A percentile compares a stretch with the other conserved stretches of the same genome.
Conservation (phyloP, 2,329 filamentous ascomycete species). For the Neophaeococcomyces aloes region DNA sequence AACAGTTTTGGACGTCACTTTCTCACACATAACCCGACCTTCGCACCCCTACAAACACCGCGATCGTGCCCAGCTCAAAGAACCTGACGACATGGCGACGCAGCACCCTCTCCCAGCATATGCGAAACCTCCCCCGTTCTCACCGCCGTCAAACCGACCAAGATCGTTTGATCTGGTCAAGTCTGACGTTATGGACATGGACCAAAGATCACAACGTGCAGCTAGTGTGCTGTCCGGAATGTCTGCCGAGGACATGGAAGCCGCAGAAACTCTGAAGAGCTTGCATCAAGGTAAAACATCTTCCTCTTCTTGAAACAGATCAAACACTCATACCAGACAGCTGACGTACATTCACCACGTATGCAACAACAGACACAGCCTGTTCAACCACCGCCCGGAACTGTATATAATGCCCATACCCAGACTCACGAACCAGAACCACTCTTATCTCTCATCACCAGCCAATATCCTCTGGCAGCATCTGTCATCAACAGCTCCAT, state of each 20-base stretch:
- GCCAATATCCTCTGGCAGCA: conserved; percentile 75
- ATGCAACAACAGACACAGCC: conserved; percentile 50
- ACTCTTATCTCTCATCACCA: conserved; percentile 73
- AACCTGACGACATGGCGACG: conserved; percentile 11
- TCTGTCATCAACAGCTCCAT: conserved; percentile 76
- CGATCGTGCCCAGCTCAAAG: too few species aligned
- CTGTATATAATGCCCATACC: conserved; percentile 29
- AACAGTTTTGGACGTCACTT: conserved; percentile 1
- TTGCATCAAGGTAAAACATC: conserved; percentile 56
- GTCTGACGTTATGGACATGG: conserved; percentile 29
- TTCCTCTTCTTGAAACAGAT: neutral
- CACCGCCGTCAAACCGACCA: conserved; percentile 15
- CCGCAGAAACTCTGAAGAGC: conserved; percentile 65
- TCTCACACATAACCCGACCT: too few species aligned
- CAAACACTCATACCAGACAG: conserved; percentile 10
- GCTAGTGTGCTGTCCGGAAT: conserved; percentile 36
- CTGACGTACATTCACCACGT: conserved; percentile 20
- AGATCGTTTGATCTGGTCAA: conserved; percentile 15
- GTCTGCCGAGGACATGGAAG: conserved; percentile 41
- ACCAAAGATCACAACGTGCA: conserved; percentile 34
- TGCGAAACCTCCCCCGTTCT: conserved; percentile 17
- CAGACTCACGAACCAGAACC: conserved; percentile 53
- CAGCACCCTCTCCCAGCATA: conserved; percentile 15
- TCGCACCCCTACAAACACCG: too few species aligned
- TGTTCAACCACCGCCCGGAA: conserved; percentile 29